Evolutionary conservation across 192 early-diverging fungal species (phyloP).

Genomic region (Coemansia sp.): DNA sequence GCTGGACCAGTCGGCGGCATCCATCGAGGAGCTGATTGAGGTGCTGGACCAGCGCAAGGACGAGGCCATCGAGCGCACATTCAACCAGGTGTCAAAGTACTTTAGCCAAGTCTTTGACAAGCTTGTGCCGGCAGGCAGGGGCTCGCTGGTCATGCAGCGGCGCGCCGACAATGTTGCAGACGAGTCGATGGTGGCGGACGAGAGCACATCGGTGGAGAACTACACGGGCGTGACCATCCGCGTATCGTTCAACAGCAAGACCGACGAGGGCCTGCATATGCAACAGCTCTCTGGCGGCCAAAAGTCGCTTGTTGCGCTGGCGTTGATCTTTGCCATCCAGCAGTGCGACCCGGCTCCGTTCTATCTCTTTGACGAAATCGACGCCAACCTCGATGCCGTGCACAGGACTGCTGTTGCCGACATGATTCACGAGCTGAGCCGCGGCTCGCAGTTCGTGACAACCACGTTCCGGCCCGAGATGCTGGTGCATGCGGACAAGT

Average conservation of each 20-base stretch:
- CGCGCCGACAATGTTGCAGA: conserved; percentile 58
- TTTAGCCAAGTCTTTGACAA: conserved; percentile 88
- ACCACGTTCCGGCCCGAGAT: conserved; percentile 98
- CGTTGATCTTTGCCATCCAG: conserved; percentile 98
- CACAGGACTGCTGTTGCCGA: conserved; percentile 92
- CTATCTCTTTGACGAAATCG: conserved; percentile 99
- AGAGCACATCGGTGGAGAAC: conserved; percentile 65
- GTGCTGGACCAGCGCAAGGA: conserved; percentile 95
- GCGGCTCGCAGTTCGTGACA: conserved; percentile 92
- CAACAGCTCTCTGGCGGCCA: conserved; percentile 97
- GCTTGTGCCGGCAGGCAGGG: conserved; percentile 86
- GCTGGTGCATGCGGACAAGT: conserved; percentile 89
- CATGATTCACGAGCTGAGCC: conserved; percentile 90
- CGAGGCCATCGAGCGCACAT: conserved; percentile 96
- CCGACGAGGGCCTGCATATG: conserved; percentile 88
- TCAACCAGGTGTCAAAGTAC: conserved; percentile 86
- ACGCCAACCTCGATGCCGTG: conserved; percentile 94
- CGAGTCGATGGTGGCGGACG: conserved; percentile 37
- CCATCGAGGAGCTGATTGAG: conserved; percentile 87
- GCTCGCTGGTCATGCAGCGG: conserved; percentile 84
- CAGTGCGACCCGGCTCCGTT: conserved; percentile 98
- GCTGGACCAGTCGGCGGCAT: conserved; percentile 76
- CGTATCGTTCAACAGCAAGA: conserved; percentile 92
- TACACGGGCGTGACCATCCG: conserved; percentile 91
- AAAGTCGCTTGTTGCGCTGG: conserved; percentile 96